Base-by-base conservation (phyloP, 345 rosid genomes). In the Ceriops tagal region DNA sequence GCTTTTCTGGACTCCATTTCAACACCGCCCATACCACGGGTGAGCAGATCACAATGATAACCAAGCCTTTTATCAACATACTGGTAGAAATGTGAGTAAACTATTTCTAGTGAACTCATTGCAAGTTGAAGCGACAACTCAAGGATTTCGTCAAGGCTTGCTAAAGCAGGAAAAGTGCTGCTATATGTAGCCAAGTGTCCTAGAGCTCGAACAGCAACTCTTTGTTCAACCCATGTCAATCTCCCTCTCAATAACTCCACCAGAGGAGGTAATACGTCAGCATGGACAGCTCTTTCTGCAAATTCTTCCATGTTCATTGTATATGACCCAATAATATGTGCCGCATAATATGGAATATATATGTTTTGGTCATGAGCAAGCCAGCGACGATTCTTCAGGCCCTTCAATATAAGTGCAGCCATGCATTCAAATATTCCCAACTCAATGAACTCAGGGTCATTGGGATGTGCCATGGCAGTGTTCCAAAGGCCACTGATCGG, bases 401-500 rank as follows among this genome's bases (percentile, higher is more conserved):
- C 99, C 75, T 96, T 96, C 96, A 95, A 89, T 66, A 96, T 92
- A 57, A 96, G 83, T 39, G 99, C 89, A 24, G 96, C 78, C 99
- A 96, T 96, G 81, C 98, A 96, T 77, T 92, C 98, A 39, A 96
- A 96, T 64, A 96, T 96, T 53, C 99, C 99, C 53, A 96, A 84
- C 73, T 92, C 96, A 2, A 96, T 89, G 75, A 96, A 96, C 79
- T 96, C 99, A 0, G 98, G 97, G 66, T 96, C 98, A 65, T 96
- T 92, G n/a, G 99, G 98, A 78, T 96, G 98, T 22, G 99, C 98
- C 99, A 96, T 96, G 46, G 99, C 99, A 65, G 99, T 96, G 84
- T 96, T 96, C 99, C 99, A 96, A 35, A 96, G 91, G 55, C 99
- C 99, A 68, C 99, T 96, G 65, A 96, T 92, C 20, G 99, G 97